Evolutionary conservation across 345 rosid genomes (phyloP), one percentile per base, ranked within the genome.

Genomic region (Gossypium turneri): DNA sequence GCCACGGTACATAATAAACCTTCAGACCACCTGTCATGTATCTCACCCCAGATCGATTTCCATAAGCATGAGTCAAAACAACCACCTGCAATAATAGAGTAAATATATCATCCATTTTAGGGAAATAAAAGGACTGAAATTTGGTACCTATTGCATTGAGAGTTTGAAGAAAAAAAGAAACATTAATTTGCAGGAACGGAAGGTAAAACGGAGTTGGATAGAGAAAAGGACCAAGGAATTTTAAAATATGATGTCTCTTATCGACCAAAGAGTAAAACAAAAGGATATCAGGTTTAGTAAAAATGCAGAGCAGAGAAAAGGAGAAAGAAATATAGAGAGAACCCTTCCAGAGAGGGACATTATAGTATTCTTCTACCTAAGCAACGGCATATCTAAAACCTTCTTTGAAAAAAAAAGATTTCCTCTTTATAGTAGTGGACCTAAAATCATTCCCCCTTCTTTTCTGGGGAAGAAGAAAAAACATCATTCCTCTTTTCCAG

Each of bases 51-150:
- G 96, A 79, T 22, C 92, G 96, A 82, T 86, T 90, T 29, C 97
- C 97, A 77, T 95, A 93, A 2, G 96, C 99, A 85, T 93, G 99
- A 16, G 99, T 93, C 96, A 93, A 76, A 68, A 93, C 98, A 68
- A 93, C 93, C 45, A 93, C 99, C 99, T 90, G 88, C 72, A 87
- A 69, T 17, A 76, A 48, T 6, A 38, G 75, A 34, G 12, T 7
- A 70, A 17, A 73, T 27, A 65, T 68, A 38, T 57, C 45, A 69
- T 48, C n/a, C 58, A 68, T 16, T 24, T 13, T 8, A 66, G 12
- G 13, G 72, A 53, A 57, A 38, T 45, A 34, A n/a, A 34, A 50
- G 67, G 50, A 44, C 70, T 53, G 41, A n/a, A 38, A 9, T 67
- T 4, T 38, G 12, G 15, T 43, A 63, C 41, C 19, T 67, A 22